Conservation (phyloP, 2,329 filamentous ascomycete genomes). For the Aspergillus fumigatiaffinis region DNA sequence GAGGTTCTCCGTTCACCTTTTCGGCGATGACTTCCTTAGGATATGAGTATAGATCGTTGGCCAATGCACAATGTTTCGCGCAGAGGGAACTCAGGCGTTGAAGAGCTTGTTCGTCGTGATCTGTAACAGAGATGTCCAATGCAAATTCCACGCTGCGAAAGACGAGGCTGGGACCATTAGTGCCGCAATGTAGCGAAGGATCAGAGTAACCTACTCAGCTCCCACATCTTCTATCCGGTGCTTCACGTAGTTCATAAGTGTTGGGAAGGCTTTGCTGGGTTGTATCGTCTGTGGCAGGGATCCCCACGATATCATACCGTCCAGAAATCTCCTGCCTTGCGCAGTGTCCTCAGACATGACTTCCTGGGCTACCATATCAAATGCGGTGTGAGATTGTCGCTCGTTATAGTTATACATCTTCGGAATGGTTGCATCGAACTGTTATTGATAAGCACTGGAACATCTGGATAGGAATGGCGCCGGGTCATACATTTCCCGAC, state of each 20-base stretch:
- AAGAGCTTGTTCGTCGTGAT: not conserved
- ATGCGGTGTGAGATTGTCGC: not conserved
- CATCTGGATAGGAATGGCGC: not conserved
- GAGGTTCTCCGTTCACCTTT: not conserved
- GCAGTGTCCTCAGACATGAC: constrained; percentile 3
- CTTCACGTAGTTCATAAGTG: constrained; percentile 6
- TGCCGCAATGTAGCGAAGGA: not conserved
- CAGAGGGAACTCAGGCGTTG: constrained; percentile 2
- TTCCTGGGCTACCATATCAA: constrained; percentile 1
- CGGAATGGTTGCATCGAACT: not conserved
- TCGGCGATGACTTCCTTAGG: constrained; percentile 9
- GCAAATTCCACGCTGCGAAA: constrained; percentile 10
- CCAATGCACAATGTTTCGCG: constrained; percentile 9
- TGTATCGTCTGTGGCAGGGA: not conserved
- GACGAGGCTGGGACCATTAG: constrained; percentile 1
- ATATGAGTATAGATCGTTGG: constrained; percentile 16
- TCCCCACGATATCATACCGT: constrained; percentile 7
- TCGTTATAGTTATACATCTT: not conserved
- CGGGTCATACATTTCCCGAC: not conserved
- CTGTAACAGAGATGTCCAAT: not conserved
- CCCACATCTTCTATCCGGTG: constrained; percentile 7
- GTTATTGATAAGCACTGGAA: not conserved
- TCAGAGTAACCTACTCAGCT: constrained; percentile 1
- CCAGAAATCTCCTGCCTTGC: constrained; percentile 5
- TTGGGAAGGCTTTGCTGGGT: not conserved